A percentile compares a stretch with the other conserved stretches of the same genome.
These are phyloP conservation scores for Kentomonas sorsogonicus DNA, from an alignment of 208 protist species.

Conservation along the genomic window DNA sequence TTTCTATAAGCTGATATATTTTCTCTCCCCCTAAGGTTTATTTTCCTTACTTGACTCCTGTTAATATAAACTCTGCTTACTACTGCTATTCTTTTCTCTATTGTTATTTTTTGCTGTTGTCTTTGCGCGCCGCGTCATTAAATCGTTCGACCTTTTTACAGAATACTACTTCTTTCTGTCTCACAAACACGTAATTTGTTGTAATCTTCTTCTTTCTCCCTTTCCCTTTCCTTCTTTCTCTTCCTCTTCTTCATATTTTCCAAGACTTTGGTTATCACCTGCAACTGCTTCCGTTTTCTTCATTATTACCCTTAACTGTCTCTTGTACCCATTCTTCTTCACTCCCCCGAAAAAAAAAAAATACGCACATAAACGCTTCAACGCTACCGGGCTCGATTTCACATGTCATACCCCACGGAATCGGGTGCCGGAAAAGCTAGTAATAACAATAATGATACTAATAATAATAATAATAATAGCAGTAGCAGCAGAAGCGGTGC, in stretches of 20 bases:
- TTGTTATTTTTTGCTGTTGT: too few relatives aligned
- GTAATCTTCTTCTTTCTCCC: background rate
- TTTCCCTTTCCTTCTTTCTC: conserved; percentile 6
- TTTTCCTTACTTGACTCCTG: background rate
- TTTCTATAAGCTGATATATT: background rate
- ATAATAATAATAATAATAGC: background rate
- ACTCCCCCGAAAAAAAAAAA: background rate
- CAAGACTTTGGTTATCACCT: background rate
- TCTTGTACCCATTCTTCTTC: background rate
- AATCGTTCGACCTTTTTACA: background rate
- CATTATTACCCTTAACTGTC: background rate
- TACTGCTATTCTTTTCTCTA: background rate
- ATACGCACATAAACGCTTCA: background rate
- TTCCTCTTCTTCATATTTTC: conserved; percentile 4
- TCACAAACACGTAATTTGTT: background rate
- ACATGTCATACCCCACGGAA: too few relatives aligned
- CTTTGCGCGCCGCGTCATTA: background rate
- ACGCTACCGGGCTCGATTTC: too few relatives aligned
- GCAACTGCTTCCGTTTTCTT: background rate
- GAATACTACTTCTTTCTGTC: conserved; percentile 10
- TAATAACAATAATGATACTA: background rate
- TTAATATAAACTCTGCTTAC: background rate
- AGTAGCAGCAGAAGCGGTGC: too few relatives aligned
- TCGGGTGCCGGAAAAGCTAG: too few relatives aligned
- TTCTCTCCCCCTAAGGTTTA: background rate